phyloP scores from a whole-genome alignment of 495 filamentous ascomycete species.

The Hypoxylon subgilvum region DNA sequence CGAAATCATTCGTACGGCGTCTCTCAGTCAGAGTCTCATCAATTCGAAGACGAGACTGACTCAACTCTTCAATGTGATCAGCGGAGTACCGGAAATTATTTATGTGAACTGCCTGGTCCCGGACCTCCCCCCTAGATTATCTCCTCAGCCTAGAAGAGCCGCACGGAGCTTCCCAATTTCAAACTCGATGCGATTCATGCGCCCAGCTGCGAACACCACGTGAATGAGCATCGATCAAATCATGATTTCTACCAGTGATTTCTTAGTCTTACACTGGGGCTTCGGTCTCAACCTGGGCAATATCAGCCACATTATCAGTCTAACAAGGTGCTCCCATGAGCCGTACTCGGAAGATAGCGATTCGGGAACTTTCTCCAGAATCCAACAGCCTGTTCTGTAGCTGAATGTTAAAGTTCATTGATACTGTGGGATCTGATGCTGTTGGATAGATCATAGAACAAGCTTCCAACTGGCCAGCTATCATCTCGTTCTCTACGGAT shows the following conservation, averaged over 20 bases:
- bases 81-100: slow-evolving; percentile 26
- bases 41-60: neutral
- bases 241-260: slow-evolving; percentile 11
- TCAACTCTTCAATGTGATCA: slow-evolving; percentile 4
- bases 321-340: slow-evolving; percentile 10
- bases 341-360: slow-evolving; percentile 18
- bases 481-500: slow-evolving; percentile 4
- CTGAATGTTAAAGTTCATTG: neutral
- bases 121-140: slow-evolving; percentile 19
- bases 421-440: neutral
- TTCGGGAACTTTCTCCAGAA: slow-evolving; percentile 7
- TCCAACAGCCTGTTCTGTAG: neutral
- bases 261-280: neutral
- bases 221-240: slow-evolving; percentile 10
- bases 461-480: neutral
- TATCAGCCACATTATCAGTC: slow-evolving; percentile 26
- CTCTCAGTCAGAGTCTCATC: neutral
- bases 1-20: too few species aligned
- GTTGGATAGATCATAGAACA: neutral
- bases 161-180: slow-evolving; percentile 33
- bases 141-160: slow-evolving; percentile 10
- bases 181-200: slow-evolving; percentile 32
- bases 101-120: slow-evolving; percentile 14
- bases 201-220: slow-evolving; percentile 26
- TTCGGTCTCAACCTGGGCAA: slow-evolving; percentile 12